Evolutionary conservation across 805 yeast genomes (phyloP).

Genomic region (Monosporozyma servazzii): DNA sequence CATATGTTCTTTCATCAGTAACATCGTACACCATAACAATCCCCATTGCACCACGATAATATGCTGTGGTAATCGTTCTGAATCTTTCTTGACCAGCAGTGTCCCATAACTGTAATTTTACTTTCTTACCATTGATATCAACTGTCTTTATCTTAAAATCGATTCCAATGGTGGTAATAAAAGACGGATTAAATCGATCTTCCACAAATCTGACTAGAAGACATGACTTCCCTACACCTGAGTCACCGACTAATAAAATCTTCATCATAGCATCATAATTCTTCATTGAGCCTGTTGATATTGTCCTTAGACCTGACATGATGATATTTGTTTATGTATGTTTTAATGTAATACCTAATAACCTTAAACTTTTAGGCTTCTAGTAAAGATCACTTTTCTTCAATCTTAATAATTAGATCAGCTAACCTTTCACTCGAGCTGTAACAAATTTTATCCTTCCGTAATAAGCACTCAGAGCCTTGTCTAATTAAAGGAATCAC

Average conservation of each 20-base stretch:
- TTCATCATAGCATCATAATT: constrained; percentile 82
- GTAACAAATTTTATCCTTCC: background rate
- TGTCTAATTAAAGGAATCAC: background rate
- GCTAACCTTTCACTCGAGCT: no score
- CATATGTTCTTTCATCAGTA: constrained; percentile 83
- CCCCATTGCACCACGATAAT: constrained; percentile 86
- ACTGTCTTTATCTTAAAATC: constrained; percentile 96
- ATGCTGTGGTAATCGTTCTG: constrained; percentile 89
- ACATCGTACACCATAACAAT: constrained; percentile 78
- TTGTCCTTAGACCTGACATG: background rate
- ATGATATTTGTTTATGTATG: background rate
- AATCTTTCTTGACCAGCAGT: constrained; percentile 95
- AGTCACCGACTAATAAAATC: constrained; percentile 86
- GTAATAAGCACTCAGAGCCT: background rate
- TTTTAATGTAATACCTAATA: background rate
- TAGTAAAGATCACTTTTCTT: no score
- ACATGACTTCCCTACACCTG: constrained; percentile 87
- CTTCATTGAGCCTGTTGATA: background rate
- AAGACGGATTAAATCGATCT: constrained; percentile 92
- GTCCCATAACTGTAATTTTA: constrained; percentile 94
- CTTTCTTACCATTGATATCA: constrained; percentile 84
- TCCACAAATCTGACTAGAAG: constrained; percentile 86
- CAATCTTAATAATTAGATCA: no score
- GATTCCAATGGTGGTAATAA: constrained; percentile 95
- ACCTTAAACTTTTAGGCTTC: no score